A percentile compares a stretch with the other conserved stretches of the same genome.
phyloP scores from a whole-genome alignment of 2,329 filamentous ascomycete genomes.

The Pseudogymnoascus sp. region DNA sequence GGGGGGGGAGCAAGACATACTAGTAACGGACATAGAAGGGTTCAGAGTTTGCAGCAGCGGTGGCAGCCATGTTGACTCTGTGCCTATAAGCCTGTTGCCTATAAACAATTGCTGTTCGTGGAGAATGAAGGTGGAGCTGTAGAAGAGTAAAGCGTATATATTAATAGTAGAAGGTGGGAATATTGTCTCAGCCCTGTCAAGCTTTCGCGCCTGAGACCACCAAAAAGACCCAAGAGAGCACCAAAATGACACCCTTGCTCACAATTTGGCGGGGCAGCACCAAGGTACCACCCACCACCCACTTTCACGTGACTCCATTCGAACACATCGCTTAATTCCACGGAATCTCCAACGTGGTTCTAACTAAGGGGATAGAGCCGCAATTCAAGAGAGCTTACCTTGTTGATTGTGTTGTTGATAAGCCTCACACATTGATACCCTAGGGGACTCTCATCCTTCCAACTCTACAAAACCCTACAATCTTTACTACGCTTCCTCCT shows the following conservation, averaged over 20 bases:
- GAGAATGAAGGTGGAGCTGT: not conserved
- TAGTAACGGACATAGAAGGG: slow-evolving; percentile 96
- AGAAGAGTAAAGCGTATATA: not conserved
- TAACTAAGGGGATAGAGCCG: slow-evolving; percentile 9
- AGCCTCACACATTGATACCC: slow-evolving; percentile 3
- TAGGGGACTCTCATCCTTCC: not conserved
- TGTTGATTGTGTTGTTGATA: slow-evolving; percentile 4
- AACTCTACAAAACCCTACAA: slow-evolving; percentile 4
- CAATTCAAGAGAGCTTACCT: not conserved
- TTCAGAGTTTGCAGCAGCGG: slow-evolving; percentile 53
- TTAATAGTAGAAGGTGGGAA: not conserved
- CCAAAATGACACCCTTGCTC: not conserved
- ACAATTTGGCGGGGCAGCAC: slow-evolving; percentile 4
- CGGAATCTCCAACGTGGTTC: slow-evolving; percentile 9
- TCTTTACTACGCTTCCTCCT: slow-evolving; percentile 13
- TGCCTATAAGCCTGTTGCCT: not conserved
- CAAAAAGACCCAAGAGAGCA: not conserved
- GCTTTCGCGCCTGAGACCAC: slow-evolving; percentile 6
- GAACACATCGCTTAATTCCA: slow-evolving; percentile 9
- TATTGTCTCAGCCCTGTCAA: slow-evolving; percentile 10
- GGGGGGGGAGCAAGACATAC: slow-evolving; percentile 44
- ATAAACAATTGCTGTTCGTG: not conserved
- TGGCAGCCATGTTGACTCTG: slow-evolving; percentile 27
- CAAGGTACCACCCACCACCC: not conserved
- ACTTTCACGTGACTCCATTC: not conserved